These are phyloP conservation scores for Fallopia convolvulus DNA, from an alignment of 148 eudicot genomes.

Conservation along the genomic window DNA sequence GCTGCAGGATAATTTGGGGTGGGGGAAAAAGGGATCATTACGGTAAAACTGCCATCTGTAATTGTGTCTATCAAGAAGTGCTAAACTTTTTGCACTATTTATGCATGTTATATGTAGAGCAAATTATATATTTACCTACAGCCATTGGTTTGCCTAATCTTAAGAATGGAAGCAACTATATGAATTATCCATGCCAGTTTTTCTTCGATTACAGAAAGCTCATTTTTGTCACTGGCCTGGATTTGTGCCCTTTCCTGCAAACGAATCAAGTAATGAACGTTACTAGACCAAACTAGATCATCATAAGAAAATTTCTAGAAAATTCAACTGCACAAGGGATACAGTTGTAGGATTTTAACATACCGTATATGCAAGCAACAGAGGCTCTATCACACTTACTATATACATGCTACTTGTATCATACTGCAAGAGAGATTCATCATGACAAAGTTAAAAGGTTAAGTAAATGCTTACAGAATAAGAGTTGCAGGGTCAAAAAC, in stretches of 20 bases:
- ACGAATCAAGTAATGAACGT: neutral
- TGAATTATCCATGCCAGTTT: conserved; percentile 95
- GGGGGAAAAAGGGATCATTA: neutral
- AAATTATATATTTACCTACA: conserved; percentile 27
- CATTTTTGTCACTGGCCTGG: conserved; percentile 40
- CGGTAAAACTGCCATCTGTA: neutral
- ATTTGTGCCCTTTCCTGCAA: conserved; percentile 54
- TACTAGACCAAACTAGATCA: neutral
- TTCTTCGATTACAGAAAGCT: conserved; percentile 54
- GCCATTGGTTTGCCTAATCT: conserved; percentile 47
- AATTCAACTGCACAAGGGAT: neutral
- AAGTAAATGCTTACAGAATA: neutral
- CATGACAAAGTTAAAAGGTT: neutral
- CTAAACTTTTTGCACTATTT: neutral
- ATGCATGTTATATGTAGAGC: conserved; percentile 1
- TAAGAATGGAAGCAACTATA: conserved; percentile 69
- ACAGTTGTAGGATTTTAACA: neutral
- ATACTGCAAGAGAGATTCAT: conserved; percentile 39
- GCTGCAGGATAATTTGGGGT: conserved; percentile 26
- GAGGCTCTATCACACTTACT: conserved; percentile 56
- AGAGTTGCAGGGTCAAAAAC: conserved; percentile 2
- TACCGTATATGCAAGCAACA: conserved; percentile 77
- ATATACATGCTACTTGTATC: conserved; percentile 59
- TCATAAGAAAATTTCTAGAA: neutral
- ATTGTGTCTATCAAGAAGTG: neutral